These are phyloP conservation scores for Cicer bijugum DNA, from an alignment of 306 rosid species.

Conservation along the genomic window DNA sequence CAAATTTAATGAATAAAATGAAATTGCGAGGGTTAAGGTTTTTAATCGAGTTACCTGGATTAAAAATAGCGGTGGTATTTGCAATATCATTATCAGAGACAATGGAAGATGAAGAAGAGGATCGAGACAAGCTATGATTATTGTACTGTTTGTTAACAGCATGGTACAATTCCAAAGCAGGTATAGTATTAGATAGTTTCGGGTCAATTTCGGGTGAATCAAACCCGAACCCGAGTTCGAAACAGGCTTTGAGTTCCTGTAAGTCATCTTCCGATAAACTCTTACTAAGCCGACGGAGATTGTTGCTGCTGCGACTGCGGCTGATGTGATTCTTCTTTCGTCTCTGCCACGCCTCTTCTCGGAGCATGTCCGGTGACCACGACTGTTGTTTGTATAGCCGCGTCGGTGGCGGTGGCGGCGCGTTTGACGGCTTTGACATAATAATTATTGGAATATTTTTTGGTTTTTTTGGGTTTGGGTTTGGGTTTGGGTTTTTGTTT, in stretches of 20 bases:
- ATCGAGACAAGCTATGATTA: conserved; percentile 43
- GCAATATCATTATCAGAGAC: conserved; percentile 48
- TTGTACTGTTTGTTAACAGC: conserved; percentile 60
- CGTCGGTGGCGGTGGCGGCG: conserved; percentile 39
- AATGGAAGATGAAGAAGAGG: conserved; percentile 54
- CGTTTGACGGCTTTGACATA: conserved; percentile 52
- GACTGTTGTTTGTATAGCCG: conserved; percentile 66
- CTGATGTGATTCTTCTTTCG: conserved; percentile 44
- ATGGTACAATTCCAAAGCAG: conserved; percentile 66
- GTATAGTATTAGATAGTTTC: conserved; percentile 59
- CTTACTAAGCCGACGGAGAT: conserved; percentile 41
- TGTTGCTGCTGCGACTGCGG: not conserved
- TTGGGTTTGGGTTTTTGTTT: not conserved
- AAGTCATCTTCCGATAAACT: conserved; percentile 74
- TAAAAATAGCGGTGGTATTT: conserved; percentile 47
- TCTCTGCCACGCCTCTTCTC: conserved; percentile 83
- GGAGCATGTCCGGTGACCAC: conserved; percentile 68
- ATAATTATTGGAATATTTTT: not conserved
- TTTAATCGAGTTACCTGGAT: conserved; percentile 45
- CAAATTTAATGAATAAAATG: not conserved
- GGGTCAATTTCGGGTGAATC: conserved; percentile 63
- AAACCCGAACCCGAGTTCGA: conserved; percentile 79
- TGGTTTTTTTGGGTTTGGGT: not conserved
- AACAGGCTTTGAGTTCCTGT: conserved; percentile 76
- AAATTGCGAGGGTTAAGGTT: not conserved